These are phyloP conservation scores for Friedmanniomyces simplex DNA, from an alignment of 495 filamentous ascomycete species.

Conservation along the genomic window DNA sequence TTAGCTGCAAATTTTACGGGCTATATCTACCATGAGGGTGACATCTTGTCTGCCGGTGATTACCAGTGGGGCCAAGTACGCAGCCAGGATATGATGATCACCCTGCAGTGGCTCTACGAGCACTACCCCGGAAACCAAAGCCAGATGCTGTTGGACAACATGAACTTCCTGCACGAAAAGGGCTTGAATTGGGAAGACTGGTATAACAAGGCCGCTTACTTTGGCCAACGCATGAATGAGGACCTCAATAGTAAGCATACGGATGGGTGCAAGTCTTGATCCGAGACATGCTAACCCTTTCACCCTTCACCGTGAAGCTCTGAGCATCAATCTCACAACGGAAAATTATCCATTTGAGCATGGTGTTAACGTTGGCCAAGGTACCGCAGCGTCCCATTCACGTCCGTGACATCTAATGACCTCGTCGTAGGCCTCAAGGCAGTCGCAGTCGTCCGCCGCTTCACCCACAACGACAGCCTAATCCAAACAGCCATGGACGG, in stretches of 20 bases:
- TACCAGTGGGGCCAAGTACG: slow-evolving; percentile 38
- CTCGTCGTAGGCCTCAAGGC: slow-evolving; percentile 39
- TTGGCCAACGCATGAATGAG: slow-evolving; percentile 10
- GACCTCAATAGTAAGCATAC: no score
- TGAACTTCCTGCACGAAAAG: slow-evolving; percentile 35
- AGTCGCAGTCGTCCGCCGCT: slow-evolving; percentile 34
- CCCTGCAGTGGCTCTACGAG: slow-evolving; percentile 45
- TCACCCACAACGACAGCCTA: slow-evolving; percentile 34
- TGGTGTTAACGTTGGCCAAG: slow-evolving; percentile 42
- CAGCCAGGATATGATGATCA: slow-evolving; percentile 43
- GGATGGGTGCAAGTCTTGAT: no score
- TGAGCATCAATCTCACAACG: slow-evolving; percentile 20
- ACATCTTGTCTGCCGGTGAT: slow-evolving; percentile 30
- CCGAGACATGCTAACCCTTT: no score
- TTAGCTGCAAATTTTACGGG: slow-evolving; percentile 42
- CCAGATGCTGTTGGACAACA: slow-evolving; percentile 35
- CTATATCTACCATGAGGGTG: slow-evolving; percentile 34
- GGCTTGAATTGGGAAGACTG: slow-evolving; percentile 37
- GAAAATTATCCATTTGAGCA: slow-evolving; percentile 34
- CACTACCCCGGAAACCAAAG: slow-evolving; percentile 33
- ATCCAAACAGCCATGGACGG: slow-evolving; percentile 33
- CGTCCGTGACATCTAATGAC: no score
- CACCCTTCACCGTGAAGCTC: slow-evolving; percentile 25
- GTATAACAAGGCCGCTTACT: slow-evolving; percentile 28
- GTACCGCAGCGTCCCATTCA: no score